Base-by-base conservation (phyloP, 805 yeast genomes). In the Scheffersomyces spartinae region DNA sequence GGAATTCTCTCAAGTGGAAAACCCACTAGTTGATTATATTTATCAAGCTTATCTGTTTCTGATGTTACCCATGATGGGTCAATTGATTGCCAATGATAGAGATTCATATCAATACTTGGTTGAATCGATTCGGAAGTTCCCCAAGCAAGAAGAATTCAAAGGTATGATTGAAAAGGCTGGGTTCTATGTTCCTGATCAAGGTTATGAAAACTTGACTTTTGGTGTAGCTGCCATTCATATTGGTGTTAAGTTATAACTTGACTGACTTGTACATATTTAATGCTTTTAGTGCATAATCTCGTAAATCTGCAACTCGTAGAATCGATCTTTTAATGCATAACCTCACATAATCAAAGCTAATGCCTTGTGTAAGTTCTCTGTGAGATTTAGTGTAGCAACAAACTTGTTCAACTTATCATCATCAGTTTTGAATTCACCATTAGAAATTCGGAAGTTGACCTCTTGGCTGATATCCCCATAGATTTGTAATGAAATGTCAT, bases 211-310 rank as follows among this genome's bases (percentile, higher is more conserved):
- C 52, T 66, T 91, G 45, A 82, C 96, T 8, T 82, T 83, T 52
- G 98, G 98, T 33, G 79, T 85, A 29, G 94, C 97, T 28, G 88
- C 95, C 26, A 85, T 91, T 37, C 98, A 91, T 48, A 73, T 85
- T 51, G 98, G 97, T 42, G 82, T 91, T 28, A 91, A 91, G 56
- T 64, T 83, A 36, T 84, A 59, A 55, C 22, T 9, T 9, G 16
- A n/a, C n/a, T n/a, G 12, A 7, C 9, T 15, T 29, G 15, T 16
- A 20, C 15, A 17, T 32, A 21, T 7, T 21, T 13, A 6, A 20
- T 4, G 18, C n/a, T 8, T 13, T 5, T 17, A n/a, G 8, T n/a
- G n/a, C n/a, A n/a, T n/a, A n/a, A n/a, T n/a, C n/a, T n/a, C n/a
- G n/a, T n/a, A n/a, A n/a, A n/a, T n/a, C n/a, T n/a, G n/a, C n/a